phyloP scores from a whole-genome alignment of 208 protist genomes.

The Crithidia sp. region DNA sequence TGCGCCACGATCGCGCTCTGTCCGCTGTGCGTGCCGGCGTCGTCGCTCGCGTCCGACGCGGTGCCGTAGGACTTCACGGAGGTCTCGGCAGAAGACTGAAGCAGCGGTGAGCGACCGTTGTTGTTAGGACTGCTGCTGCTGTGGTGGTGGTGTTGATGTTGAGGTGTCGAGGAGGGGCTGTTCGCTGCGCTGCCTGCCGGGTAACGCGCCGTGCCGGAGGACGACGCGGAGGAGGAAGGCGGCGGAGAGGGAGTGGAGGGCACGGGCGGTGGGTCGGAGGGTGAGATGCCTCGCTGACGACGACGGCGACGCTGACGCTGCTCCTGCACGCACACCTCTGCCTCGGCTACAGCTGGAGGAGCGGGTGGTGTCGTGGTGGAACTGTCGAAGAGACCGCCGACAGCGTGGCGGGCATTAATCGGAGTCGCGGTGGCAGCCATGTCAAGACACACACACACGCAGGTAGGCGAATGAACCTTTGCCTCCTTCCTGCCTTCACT shows the following conservation, averaged over 20 bases:
- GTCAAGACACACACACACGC: not conserved
- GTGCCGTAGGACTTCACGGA: constrained; percentile 26
- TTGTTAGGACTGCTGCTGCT: not conserved
- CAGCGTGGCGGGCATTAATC: not conserved
- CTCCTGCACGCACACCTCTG: not conserved
- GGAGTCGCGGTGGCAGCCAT: not conserved
- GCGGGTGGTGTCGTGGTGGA: not conserved
- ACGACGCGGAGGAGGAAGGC: not conserved
- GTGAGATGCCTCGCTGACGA: too few relatives aligned
- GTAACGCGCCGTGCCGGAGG: not conserved
- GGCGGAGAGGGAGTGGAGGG: not conserved
- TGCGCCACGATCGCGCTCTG: constrained; percentile 5
- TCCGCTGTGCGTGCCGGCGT: constrained; percentile 3
- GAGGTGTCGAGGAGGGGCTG: not conserved
- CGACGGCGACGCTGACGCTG: too few relatives aligned
- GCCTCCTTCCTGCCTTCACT: too few relatives aligned
- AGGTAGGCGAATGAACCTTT: too few relatives aligned
- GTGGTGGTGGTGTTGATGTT: not conserved
- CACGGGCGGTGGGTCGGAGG: not conserved
- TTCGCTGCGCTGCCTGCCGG: not conserved
- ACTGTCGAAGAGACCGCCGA: not conserved
- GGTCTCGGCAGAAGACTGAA: not conserved
- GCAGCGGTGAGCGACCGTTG: constrained; percentile 8
- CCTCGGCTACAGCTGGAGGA: not conserved
- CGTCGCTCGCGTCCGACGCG: constrained; percentile 16